Evolutionary conservation across 495 filamentous ascomycete species (phyloP).

Genomic region (Aspergillus saccharolyticus): DNA sequence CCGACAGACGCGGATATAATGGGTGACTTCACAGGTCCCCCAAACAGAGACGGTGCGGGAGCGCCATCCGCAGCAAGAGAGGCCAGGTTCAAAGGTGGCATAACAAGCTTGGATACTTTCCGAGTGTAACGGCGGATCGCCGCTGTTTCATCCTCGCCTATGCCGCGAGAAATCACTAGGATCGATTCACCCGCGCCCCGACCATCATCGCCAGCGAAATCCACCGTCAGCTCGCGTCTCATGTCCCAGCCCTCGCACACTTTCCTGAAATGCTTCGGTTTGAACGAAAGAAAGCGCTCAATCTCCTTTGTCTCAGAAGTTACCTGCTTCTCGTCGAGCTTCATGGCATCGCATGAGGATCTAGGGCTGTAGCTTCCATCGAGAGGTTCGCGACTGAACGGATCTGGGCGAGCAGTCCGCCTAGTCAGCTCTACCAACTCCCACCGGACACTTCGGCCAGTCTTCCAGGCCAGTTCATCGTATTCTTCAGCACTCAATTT

Average conservation of each 20-base stretch:
- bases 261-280: constrained; percentile 72
- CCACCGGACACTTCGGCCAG: constrained; percentile 75
- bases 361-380: constrained; percentile 66
- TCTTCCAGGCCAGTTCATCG: constrained; percentile 69
- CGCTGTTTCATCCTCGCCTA: constrained; percentile 49
- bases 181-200: constrained; percentile 67
- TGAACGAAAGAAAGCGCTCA: constrained; percentile 67
- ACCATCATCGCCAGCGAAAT: constrained; percentile 80
- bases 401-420: constrained; percentile 65
- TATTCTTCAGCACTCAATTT: constrained; percentile 40
- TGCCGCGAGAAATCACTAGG: constrained; percentile 67
- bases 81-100: constrained; percentile 10
- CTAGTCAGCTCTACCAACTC: constrained; percentile 70
- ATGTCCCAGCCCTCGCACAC: constrained; percentile 88
- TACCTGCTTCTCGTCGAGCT: constrained; percentile 63
- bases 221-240: constrained; percentile 77
- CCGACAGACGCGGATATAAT: constrained; percentile 1
- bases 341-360: constrained; percentile 66
- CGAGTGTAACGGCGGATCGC: constrained; percentile 48
- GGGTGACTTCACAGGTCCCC: constrained; percentile 23
- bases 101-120: constrained; percentile 11
- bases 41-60: constrained; percentile 31
- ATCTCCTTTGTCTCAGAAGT: constrained; percentile 74
- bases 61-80: background rate
- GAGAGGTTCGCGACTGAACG: constrained; percentile 52